phyloP scores from a whole-genome alignment of 2,329 filamentous ascomycete species.

The Colletotrichum sp. region DNA sequence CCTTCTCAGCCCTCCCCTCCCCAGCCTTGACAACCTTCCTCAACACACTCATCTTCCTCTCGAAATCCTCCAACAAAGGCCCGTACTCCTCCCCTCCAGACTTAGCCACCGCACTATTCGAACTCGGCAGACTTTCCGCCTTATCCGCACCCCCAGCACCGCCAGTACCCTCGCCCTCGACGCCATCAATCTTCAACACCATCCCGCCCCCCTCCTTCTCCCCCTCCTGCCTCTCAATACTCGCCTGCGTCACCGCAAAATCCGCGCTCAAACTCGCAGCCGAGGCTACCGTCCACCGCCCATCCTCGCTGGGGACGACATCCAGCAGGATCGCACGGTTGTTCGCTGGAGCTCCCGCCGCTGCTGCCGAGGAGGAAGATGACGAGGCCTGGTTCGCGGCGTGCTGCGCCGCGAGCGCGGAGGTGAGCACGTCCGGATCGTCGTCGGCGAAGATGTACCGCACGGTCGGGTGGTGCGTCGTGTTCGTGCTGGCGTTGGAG shows the following conservation, averaged over 20 bases:
- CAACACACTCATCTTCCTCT: conserved; percentile 60
- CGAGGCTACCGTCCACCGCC: conserved; percentile 62
- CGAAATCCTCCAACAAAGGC: conserved; percentile 61
- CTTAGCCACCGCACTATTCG: conserved; percentile 33
- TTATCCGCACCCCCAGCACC: conserved; percentile 20
- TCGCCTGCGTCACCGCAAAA: conserved; percentile 67
- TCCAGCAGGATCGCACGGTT: conserved; percentile 62
- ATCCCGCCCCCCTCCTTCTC: conserved; percentile 33
- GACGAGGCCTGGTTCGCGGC: conserved; percentile 24
- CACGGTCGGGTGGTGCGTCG: conserved; percentile 82
- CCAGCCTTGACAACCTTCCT: conserved; percentile 59
- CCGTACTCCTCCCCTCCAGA: conserved; percentile 52
- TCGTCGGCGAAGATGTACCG: conserved; percentile 96
- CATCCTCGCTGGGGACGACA: conserved; percentile 46
- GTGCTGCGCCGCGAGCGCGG: conserved; percentile 55
- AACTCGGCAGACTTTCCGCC: conserved; percentile 21
- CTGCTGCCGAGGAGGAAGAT: conserved; percentile 30
- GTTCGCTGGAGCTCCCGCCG: conserved; percentile 21
- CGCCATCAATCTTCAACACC: conserved; percentile 69
- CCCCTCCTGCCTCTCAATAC: conserved; percentile 48
- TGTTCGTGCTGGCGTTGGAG: conserved; percentile 73
- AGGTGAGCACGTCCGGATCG: conserved; percentile 77
- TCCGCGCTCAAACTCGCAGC: conserved; percentile 76
- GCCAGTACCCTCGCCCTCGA: conserved; percentile 37
- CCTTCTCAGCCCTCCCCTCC: conserved; percentile 29